Evolutionary conservation across 148 eudicot genomes (phyloP).

Genomic region (Rhododendron molle): DNA sequence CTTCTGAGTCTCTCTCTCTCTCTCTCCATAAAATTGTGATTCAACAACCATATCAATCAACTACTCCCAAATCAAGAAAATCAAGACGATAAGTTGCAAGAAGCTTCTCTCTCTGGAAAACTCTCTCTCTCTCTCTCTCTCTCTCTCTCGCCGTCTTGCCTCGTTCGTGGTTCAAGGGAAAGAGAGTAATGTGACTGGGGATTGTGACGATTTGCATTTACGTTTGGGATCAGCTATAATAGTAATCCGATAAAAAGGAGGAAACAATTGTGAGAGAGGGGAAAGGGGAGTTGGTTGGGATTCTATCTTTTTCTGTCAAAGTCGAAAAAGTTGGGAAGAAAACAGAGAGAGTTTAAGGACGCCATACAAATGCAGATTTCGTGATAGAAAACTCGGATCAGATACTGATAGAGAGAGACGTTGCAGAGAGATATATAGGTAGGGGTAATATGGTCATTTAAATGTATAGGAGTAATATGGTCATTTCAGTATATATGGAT

Average conservation of each 20-base stretch:
- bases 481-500: no score
- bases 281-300: constrained; percentile 1
- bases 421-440: neutral
- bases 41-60: constrained; percentile 25
- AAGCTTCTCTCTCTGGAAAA: no score
- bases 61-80: neutral
- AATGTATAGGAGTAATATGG: no score
- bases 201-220: neutral
- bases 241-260: neutral
- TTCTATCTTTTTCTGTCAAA: constrained; percentile 10
- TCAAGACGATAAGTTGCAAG: no score
- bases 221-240: no score
- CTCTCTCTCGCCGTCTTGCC: neutral
- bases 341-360: constrained; percentile 11
- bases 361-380: constrained; percentile 39
- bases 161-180: neutral
- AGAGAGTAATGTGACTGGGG: neutral
- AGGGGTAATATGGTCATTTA: no score
- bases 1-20: no score
- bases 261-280: neutral
- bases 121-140: no score
- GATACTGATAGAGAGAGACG: neutral
- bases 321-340: constrained; percentile 5
- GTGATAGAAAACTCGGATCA: constrained; percentile 31
- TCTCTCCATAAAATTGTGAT: constrained; percentile 26